phyloP scores from a whole-genome alignment of 2,329 filamentous ascomycete species.

The Scedosporium dehoogii region DNA sequence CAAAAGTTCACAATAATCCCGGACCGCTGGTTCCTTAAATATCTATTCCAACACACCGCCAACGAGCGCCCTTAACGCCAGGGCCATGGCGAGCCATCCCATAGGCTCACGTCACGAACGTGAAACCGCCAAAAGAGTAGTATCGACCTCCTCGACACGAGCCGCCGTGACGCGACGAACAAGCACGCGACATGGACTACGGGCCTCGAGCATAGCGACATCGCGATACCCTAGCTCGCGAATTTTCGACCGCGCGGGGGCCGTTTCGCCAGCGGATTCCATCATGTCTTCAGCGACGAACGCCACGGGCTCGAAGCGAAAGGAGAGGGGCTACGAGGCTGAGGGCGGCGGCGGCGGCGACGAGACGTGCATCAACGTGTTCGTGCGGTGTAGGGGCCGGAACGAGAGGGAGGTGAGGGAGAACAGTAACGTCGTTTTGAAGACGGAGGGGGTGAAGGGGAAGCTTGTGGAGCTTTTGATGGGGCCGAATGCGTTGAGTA shows the following conservation, averaged over 20 bases:
- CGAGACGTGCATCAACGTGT: slow-evolving; percentile 96
- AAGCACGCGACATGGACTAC: slow-evolving; percentile 1
- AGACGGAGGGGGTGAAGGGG: slow-evolving; percentile 79
- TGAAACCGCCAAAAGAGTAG: slow-evolving; percentile 7
- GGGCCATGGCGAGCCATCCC: not conserved
- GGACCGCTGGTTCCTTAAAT: not conserved
- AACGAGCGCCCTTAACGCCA: not conserved
- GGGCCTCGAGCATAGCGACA: not conserved
- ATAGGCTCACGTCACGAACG: slow-evolving; percentile 4
- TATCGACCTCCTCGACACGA: slow-evolving; percentile 6
- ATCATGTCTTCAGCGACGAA: slow-evolving; percentile 44
- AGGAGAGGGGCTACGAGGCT: slow-evolving; percentile 73
- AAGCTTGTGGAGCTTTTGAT: slow-evolving; percentile 78
- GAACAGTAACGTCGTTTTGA: slow-evolving; percentile 88
- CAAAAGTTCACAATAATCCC: too few relatives aligned
- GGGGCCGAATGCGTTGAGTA: slow-evolving; percentile 84
- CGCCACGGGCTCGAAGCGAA: slow-evolving; percentile 62
- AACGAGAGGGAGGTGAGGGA: slow-evolving; percentile 88
- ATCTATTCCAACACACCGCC: not conserved
- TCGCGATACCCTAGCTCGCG: not conserved
- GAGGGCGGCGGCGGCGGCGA: slow-evolving; percentile 53
- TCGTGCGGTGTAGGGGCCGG: slow-evolving; percentile 86
- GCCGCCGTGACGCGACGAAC: slow-evolving; percentile 8
- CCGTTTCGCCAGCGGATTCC: slow-evolving; percentile 63
- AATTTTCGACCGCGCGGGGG: slow-evolving; percentile 18